These are phyloP conservation scores for Cicer bijugum DNA, from an alignment of 306 rosid genomes.

Conservation along the genomic window DNA sequence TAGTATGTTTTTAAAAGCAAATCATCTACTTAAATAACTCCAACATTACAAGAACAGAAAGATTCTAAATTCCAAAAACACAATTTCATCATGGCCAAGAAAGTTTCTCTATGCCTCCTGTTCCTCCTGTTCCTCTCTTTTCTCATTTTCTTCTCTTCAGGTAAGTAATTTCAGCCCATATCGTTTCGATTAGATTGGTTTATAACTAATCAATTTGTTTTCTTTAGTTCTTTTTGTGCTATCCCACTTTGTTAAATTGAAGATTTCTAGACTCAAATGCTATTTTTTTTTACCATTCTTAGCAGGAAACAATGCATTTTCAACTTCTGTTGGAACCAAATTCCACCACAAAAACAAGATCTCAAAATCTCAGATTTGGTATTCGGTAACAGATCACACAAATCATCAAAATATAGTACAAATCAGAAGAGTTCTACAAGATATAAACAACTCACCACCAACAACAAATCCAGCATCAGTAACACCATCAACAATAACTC, in stretches of 20 bases:
- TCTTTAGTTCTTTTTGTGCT: not conserved
- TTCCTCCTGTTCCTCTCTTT: slow-evolving; percentile 62
- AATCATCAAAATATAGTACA: not conserved
- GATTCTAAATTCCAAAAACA: slow-evolving; percentile 45
- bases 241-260: not conserved
- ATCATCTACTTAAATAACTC: slow-evolving; percentile 44
- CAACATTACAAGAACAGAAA: slow-evolving; percentile 24
- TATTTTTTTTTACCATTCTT: not conserved
- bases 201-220: too few species aligned
- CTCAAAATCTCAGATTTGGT: slow-evolving; percentile 52
- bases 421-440: slow-evolving; percentile 52
- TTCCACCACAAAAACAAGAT: slow-evolving; percentile 55
- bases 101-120: slow-evolving; percentile 56
- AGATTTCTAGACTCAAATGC: not conserved
- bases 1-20: slow-evolving; percentile 54
- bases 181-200: too few species aligned
- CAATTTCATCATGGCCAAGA: slow-evolving; percentile 57
- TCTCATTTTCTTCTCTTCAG: slow-evolving; percentile 59
- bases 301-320: slow-evolving; percentile 51
- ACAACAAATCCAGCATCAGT: slow-evolving; percentile 56
- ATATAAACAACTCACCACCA: not conserved
- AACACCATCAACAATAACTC: slow-evolving; percentile 44
- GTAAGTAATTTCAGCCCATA: slow-evolving; percentile 48
- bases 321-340: slow-evolving; percentile 43
- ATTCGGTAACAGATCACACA: slow-evolving; percentile 44